Conservation (phyloP, 2,329 filamentous ascomycete species). For the Teratosphaeria gauchensis region DNA sequence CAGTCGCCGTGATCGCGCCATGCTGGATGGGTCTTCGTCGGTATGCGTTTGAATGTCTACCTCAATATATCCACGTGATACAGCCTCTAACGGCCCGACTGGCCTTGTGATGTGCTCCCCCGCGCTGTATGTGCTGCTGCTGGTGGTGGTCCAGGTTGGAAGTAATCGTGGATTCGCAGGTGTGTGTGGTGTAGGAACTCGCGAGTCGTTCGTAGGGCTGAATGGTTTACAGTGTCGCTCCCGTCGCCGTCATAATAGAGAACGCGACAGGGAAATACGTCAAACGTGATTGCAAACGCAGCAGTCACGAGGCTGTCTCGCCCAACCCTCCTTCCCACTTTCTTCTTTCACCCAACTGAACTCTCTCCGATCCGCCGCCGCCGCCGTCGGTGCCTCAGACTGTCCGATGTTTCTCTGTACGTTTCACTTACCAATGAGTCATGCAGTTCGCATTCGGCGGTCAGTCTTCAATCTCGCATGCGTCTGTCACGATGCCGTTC, state of each 20-base stretch:
- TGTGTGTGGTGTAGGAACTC: background rate
- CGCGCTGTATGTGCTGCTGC: background rate
- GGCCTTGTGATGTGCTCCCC: background rate
- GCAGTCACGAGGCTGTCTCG: background rate
- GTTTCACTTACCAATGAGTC: background rate
- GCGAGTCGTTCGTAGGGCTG: background rate
- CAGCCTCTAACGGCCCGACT: background rate
- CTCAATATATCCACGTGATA: background rate
- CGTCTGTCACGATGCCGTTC: background rate
- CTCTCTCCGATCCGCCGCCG: background rate
- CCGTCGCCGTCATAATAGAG: background rate
- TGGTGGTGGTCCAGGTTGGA: background rate
- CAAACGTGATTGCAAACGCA: background rate
- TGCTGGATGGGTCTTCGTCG: slow-evolving; percentile 3
- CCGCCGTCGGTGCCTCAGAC: background rate
- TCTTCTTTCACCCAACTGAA: background rate
- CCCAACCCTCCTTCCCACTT: background rate
- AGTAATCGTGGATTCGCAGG: background rate
- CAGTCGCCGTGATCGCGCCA: slow-evolving; percentile 18
- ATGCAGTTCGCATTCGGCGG: background rate
- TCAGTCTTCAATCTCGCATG: background rate
- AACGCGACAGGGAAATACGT: background rate
- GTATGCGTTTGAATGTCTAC: background rate
- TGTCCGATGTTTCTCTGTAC: background rate
- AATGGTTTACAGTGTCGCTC: background rate